These are phyloP conservation scores for Berkeleyomyces rouxiae DNA, from an alignment of 2,329 filamentous ascomycete species.

Conservation along the genomic window DNA sequence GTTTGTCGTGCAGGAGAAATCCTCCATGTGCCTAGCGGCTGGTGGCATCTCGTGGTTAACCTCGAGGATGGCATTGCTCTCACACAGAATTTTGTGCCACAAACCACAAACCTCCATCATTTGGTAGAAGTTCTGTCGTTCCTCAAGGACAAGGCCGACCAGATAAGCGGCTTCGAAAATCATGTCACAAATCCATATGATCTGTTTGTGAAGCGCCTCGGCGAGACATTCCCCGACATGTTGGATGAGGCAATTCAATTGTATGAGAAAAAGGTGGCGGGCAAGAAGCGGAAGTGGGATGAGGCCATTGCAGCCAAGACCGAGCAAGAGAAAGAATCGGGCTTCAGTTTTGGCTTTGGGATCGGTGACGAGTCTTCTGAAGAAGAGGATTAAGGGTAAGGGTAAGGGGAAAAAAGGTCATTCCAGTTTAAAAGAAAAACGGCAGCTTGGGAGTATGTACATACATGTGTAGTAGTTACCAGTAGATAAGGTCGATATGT, in stretches of 20 bases:
- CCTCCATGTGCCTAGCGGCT: constrained; percentile 80
- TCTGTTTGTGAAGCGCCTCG: constrained; percentile 56
- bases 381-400: constrained; percentile 7
- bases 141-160: constrained; percentile 62
- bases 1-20: constrained; percentile 75
- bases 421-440: too few species aligned
- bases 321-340: constrained; percentile 18
- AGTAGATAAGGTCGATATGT: neutral
- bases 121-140: constrained; percentile 64
- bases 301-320: constrained; percentile 39
- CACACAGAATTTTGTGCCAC: constrained; percentile 89
- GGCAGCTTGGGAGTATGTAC: neutral
- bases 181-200: constrained; percentile 55
- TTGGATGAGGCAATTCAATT: constrained; percentile 47
- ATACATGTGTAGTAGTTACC: neutral
- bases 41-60: constrained; percentile 95
- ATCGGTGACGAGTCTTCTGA: constrained; percentile 24
- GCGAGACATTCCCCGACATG: constrained; percentile 45
- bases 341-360: constrained; percentile 41
- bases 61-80: constrained; percentile 70
- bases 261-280: constrained; percentile 41
- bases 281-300: constrained; percentile 77
- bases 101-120: constrained; percentile 35
- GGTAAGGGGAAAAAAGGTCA: neutral
- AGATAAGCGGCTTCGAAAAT: constrained; percentile 71